phyloP scores from a whole-genome alignment of 805 yeast genomes.

The Yamadazyma insecticola region DNA sequence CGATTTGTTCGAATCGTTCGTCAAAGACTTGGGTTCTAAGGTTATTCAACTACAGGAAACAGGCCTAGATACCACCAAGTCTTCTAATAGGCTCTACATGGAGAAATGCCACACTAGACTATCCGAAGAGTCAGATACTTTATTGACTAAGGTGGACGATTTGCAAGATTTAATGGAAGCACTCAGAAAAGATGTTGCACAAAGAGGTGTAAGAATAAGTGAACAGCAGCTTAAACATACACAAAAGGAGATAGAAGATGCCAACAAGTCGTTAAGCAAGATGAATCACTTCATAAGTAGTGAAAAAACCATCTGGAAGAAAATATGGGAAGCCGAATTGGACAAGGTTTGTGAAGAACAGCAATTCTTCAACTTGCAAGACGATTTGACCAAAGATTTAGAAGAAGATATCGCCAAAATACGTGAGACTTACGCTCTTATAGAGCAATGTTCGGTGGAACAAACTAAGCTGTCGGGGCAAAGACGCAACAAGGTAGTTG shows the following conservation, averaged over 20 bases:
- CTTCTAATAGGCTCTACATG: conserved; percentile 57
- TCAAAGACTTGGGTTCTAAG: conserved; percentile 40
- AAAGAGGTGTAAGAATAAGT: conserved; percentile 80
- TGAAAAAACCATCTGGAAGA: conserved; percentile 85
- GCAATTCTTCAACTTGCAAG: conserved; percentile 85
- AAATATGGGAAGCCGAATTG: conserved; percentile 87
- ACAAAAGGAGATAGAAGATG: conserved; percentile 56
- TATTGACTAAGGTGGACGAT: conserved; percentile 82
- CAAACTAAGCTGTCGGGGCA: conserved; percentile 58
- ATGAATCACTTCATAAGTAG: conserved; percentile 58
- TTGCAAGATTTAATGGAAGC: conserved; percentile 89
- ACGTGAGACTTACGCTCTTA: conserved; percentile 73
- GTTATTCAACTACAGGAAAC: conserved; percentile 49
- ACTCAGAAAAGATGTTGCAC: conserved; percentile 84
- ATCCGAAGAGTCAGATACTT: conserved; percentile 68
- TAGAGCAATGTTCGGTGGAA: conserved; percentile 76
- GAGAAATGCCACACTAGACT: conserved; percentile 68
- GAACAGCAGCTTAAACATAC: conserved; percentile 67
- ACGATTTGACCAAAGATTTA: conserved; percentile 74
- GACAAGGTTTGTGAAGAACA: conserved; percentile 92
- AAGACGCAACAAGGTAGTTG: conserved; percentile 32
- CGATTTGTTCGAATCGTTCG: conserved; percentile 35
- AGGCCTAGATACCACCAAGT: conserved; percentile 33
- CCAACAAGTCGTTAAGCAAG: conserved; percentile 45
- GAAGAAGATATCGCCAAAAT: conserved; percentile 79